These are phyloP conservation scores for Jamesozyma rosinii DNA, from an alignment of 805 yeast genomes.

Conservation along the genomic window DNA sequence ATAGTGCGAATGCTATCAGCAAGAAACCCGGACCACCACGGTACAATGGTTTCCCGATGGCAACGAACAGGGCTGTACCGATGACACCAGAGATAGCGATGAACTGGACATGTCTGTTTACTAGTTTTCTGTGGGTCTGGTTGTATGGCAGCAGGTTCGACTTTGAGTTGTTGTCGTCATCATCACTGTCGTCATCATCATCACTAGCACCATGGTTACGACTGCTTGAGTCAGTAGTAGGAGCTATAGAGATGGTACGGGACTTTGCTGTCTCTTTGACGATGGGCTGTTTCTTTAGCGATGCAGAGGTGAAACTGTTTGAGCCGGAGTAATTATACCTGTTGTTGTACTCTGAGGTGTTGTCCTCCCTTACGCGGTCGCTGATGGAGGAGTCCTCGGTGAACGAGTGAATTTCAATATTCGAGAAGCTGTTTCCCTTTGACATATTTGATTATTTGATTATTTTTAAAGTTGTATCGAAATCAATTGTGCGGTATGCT, in stretches of 20 bases:
- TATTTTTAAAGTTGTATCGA: no score
- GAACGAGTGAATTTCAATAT: neutral
- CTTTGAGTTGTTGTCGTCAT: constrained; percentile 9
- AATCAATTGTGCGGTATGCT: no score
- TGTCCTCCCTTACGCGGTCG: neutral
- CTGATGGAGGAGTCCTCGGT: neutral
- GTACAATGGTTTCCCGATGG: constrained; percentile 55
- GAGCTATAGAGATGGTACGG: neutral
- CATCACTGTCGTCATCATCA: neutral
- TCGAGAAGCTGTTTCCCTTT: neutral
- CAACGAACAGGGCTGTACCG: constrained; percentile 71
- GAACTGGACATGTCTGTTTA: constrained; percentile 66
- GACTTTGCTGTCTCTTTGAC: neutral
- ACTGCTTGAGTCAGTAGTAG: no score
- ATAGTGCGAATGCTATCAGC: constrained; percentile 52
- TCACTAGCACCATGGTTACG: neutral
- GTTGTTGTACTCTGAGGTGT: neutral
- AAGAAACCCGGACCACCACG: constrained; percentile 65
- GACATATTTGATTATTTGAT: no score
- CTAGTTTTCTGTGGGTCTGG: constrained; percentile 40
- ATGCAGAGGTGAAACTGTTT: neutral
- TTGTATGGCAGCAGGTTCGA: constrained; percentile 13
- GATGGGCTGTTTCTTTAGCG: neutral
- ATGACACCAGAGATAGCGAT: constrained; percentile 76
- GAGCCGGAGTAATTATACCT: neutral